Evolutionary conservation across 2,329 filamentous ascomycete species (phyloP).

Genomic region (Polychaeton citri): DNA sequence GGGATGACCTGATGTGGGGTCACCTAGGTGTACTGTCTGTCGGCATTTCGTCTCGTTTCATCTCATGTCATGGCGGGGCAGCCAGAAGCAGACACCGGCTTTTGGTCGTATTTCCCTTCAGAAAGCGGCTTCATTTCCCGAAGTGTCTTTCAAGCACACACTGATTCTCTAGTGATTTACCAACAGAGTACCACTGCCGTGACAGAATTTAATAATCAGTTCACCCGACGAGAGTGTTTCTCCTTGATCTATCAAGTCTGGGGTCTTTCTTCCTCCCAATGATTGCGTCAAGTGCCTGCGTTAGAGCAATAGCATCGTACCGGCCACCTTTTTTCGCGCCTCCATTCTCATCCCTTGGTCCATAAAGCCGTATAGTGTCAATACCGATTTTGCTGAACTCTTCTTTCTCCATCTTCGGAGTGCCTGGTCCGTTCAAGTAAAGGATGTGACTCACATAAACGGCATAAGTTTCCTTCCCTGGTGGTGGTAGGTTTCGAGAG

Average conservation of each 20-base stretch:
- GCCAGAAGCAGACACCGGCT: too few relatives aligned
- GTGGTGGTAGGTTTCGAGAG: constrained; percentile 37
- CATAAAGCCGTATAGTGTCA: constrained; percentile 64
- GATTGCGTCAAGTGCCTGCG: constrained; percentile 63
- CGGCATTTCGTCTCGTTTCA: too few relatives aligned
- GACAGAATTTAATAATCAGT: too few relatives aligned
- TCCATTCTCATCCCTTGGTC: constrained; percentile 45
- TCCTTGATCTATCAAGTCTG: constrained; percentile 37
- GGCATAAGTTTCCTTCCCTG: constrained; percentile 35
- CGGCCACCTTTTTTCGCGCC: constrained; percentile 33
- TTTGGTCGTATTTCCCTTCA: too few relatives aligned
- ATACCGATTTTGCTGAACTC: constrained; percentile 56
- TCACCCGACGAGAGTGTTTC: constrained; percentile 42
- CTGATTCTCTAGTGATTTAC: too few relatives aligned
- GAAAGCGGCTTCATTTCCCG: too few relatives aligned
- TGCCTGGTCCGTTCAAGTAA: constrained; percentile 58
- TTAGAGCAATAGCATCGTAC: constrained; percentile 65
- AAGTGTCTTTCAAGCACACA: too few relatives aligned
- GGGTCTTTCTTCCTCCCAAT: constrained; percentile 49
- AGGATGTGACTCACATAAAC: constrained; percentile 74
- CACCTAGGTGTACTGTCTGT: too few relatives aligned
- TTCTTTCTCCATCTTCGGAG: constrained; percentile 56
- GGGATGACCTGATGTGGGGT: too few relatives aligned
- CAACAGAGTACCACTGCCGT: too few relatives aligned
- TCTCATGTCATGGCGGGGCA: too few relatives aligned